Base-by-base conservation (phyloP, 2,329 filamentous ascomycete genomes). In the Fusarium chaquense region DNA sequence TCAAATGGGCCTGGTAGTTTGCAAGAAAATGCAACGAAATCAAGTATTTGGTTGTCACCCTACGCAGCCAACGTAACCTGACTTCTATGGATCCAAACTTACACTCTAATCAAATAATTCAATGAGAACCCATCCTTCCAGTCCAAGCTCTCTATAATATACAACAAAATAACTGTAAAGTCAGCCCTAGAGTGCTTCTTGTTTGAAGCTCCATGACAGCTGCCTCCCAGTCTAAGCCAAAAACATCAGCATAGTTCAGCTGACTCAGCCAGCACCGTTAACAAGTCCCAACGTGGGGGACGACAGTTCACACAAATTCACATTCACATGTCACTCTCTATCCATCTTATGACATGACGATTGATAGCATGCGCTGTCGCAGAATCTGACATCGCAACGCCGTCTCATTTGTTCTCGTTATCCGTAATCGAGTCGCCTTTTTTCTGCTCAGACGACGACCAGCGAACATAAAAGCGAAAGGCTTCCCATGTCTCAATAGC, bases 401-500 rank as follows among this genome's bases (percentile, higher is more conserved):
- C 43, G 26, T 59, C 54, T 53, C 36, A 58, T 73, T 60, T 58
- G 56, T 33, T 54, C 33, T 53, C 22, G 22, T 30, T 16, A 24
- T 16, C 12, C 33, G 35, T 28, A 11, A 6, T 47, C 30, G 40
- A 54, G 44, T 67, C 69, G 55, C 58, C n/a, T 52, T 53, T 10
- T 20, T 38, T 26, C 22, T 16, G 15, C 45, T 13, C 22, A 20
- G 18, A 12, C 45, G 12, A 11, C 43, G 12, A 7, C 43, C 18
- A 15, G 41, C 28, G 44, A 28, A 43, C 15, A 53, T 54, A 65
- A 56, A 28, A 67, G 44, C 45, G 38, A 55, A 45, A 32, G 35
- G 26, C 41, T 32, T 69, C 30, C 35, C 43, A 75, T 75, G 73
- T 73, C 67, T 75, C 62, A 65, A 59, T 75, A 75, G 59, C 56